These are phyloP conservation scores for Lasiosphaeria ovina DNA, from an alignment of 495 filamentous ascomycete genomes.

Conservation along the genomic window DNA sequence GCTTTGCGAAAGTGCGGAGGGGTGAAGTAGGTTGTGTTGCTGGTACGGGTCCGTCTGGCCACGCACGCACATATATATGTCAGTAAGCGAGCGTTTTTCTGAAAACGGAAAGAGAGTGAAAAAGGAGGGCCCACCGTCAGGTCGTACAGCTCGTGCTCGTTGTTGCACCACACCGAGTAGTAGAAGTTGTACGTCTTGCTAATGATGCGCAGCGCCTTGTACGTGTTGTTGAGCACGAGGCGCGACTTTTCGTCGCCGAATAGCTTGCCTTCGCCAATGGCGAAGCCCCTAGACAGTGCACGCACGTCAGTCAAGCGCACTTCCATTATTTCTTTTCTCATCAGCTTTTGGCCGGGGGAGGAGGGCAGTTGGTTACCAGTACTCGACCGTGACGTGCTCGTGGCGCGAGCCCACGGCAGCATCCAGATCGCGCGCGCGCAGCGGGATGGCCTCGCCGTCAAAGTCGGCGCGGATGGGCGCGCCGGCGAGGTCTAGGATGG, in stretches of 20 bases:
- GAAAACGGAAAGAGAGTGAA: conserved; percentile 2
- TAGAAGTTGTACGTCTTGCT: conserved; percentile 55
- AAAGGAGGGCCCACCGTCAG: conserved; percentile 40
- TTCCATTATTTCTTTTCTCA: too few species aligned
- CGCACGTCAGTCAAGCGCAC: too few species aligned
- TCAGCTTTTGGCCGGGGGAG: too few species aligned
- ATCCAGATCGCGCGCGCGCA: conserved; percentile 33
- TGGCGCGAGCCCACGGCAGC: conserved; percentile 39
- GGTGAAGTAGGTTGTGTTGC: conserved; percentile 55
- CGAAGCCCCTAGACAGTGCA: conserved; percentile 38
- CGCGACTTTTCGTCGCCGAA: conserved; percentile 21
- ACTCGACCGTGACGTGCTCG: conserved; percentile 67
- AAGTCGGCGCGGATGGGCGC: conserved; percentile 52
- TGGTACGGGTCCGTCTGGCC: conserved; percentile 58
- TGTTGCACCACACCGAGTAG: conserved; percentile 66
- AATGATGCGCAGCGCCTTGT: conserved; percentile 60
- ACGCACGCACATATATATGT: background rate
- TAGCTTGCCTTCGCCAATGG: conserved; percentile 48
- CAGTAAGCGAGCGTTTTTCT: background rate
- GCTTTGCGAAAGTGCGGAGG: background rate
- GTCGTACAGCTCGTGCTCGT: conserved; percentile 65
- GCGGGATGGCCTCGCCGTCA: conserved; percentile 57
- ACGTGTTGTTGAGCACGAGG: conserved; percentile 55
- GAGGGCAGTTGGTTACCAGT: too few species aligned
- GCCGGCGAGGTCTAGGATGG: conserved; percentile 56